Base-by-base conservation (phyloP, 2,329 filamentous ascomycete genomes). In the Cordyceps sp. region DNA sequence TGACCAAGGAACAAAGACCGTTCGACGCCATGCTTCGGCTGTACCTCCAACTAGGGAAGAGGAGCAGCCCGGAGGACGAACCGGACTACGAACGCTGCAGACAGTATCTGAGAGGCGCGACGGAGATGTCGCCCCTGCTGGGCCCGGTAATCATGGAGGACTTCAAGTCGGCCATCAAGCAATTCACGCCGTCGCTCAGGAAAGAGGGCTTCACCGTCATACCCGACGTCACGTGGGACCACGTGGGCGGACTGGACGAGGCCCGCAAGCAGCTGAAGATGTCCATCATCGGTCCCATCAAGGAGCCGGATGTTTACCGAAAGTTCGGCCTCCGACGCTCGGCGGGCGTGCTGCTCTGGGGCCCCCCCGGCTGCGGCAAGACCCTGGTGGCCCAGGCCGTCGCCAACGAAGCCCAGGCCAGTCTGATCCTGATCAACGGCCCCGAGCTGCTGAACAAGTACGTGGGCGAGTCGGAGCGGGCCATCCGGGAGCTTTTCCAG, bases 361-460 rank as follows among this genome's bases (percentile, higher is more conserved):
- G 90, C 0, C 90, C 90, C 1, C 90, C 90, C 0, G 90, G 90
- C 6, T 98, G 90, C 53, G 90, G 90, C 45, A 98, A 98, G 54
- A 98, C 90, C 0, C 69, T 98, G 2, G 73, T 98, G 2, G 90
- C 90, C 14, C 94, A 96, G 57, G 90, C 90, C 4, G 85, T 94
- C 5, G 90, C 90, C 34, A 93, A 93, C 52, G 85, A 93, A 51
- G 86, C 81, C 7, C 84, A 88, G 52, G 90, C 90, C 30, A 96
- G 93, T 55, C 98, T 98, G 61, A 98, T 98, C 55, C 85, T 84
- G 32, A 84, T 98, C 56, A 94, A 94, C 55, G 90, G 90, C 0
- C 90, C 90, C 0, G 90, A 98, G 52, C 64, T 98, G 9, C 69
- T 98, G 29, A 96, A 96, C 63, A 98, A 96, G 56, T 98, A 88